Percentiles rank a stretch among this genome's conserved stretches.
Conservation (phyloP, 140 eudicot species). For the Ambrosia hybrid region DNA sequence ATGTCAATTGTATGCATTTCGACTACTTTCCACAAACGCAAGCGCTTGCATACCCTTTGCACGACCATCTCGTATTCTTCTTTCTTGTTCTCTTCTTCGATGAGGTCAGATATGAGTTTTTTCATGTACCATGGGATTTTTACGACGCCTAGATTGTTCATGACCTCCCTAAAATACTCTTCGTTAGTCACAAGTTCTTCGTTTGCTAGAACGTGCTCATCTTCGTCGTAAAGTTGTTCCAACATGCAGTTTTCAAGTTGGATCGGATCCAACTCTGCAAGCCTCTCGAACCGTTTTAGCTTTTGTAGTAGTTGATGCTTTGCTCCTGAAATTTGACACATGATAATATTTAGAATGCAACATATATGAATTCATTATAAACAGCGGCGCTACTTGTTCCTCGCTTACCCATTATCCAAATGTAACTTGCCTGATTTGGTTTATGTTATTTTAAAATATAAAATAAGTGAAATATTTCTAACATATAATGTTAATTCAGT, state of each 20-base stretch:
- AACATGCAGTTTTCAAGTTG: slow-evolving; percentile 72
- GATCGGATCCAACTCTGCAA: slow-evolving; percentile 69
- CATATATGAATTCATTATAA: neutral
- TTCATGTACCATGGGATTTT: slow-evolving; percentile 55
- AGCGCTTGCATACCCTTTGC: slow-evolving; percentile 52
- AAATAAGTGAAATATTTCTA: neutral
- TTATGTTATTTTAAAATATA: too few species aligned
- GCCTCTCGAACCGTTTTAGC: slow-evolving; percentile 67
- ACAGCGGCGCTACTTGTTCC: too few species aligned
- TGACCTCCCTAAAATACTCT: slow-evolving; percentile 28
- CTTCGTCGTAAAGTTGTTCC: slow-evolving; percentile 38
- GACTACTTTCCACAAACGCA: slow-evolving; percentile 64
- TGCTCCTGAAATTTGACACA: slow-evolving; percentile 48
- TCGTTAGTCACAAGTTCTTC: slow-evolving; percentile 14
- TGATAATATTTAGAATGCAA: neutral
- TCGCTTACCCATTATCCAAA: too few species aligned
- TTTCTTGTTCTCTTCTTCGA: slow-evolving; percentile 44
- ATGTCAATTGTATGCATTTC: slow-evolving; percentile 66
- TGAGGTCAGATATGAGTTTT: slow-evolving; percentile 53
- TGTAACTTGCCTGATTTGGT: too few species aligned
- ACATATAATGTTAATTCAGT: neutral
- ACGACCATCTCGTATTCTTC: slow-evolving; percentile 28
- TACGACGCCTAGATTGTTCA: slow-evolving; percentile 29
- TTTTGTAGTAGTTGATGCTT: slow-evolving; percentile 63
- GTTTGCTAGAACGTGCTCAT: slow-evolving; percentile 10